phyloP scores from a whole-genome alignment of 2,329 filamentous ascomycete species.

The Calonectria multiphialidica region DNA sequence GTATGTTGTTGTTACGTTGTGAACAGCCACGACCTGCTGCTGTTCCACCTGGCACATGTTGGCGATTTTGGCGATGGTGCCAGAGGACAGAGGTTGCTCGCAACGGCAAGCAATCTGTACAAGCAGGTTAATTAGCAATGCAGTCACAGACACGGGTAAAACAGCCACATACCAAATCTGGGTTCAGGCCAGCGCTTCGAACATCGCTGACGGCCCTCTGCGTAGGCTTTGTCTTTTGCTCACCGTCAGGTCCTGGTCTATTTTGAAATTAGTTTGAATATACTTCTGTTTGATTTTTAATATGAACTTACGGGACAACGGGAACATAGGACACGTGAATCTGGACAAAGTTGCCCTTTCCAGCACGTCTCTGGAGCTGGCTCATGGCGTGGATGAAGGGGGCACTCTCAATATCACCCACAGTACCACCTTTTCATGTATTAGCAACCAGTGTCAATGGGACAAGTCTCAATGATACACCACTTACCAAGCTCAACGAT shows the following conservation, averaged over 20 bases:
- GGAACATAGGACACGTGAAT: conserved; percentile 71
- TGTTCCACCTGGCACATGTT: conserved; percentile 88
- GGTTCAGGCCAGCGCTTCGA: conserved; percentile 81
- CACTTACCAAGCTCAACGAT: conserved; percentile 71
- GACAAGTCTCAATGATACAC: not conserved
- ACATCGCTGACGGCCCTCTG: conserved; percentile 89
- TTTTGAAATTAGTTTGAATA: conserved; percentile 72
- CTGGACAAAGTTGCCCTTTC: conserved; percentile 66
- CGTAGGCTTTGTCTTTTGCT: conserved; percentile 98
- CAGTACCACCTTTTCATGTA: conserved; percentile 48
- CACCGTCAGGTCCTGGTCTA: conserved; percentile 77
- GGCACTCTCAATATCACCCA: conserved; percentile 65
- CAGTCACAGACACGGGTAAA: no score
- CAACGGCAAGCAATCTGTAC: conserved; percentile 90
- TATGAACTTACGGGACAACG: not conserved
- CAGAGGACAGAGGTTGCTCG: conserved; percentile 77
- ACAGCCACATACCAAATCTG: conserved; percentile 69
- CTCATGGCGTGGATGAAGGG: not conserved
- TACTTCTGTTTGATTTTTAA: not conserved
- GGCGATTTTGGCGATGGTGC: conserved; percentile 88
- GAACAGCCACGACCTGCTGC: conserved; percentile 88
- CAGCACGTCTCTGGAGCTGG: not conserved
- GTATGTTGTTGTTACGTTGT: conserved; percentile 91
- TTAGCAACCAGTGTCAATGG: not conserved
- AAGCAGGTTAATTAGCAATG: conserved; percentile 7